Percentiles rank a stretch among this genome's conserved stretches.
Evolutionary conservation across 441 rosid species (phyloP).

Genomic region (Erodium trifolium): DNA sequence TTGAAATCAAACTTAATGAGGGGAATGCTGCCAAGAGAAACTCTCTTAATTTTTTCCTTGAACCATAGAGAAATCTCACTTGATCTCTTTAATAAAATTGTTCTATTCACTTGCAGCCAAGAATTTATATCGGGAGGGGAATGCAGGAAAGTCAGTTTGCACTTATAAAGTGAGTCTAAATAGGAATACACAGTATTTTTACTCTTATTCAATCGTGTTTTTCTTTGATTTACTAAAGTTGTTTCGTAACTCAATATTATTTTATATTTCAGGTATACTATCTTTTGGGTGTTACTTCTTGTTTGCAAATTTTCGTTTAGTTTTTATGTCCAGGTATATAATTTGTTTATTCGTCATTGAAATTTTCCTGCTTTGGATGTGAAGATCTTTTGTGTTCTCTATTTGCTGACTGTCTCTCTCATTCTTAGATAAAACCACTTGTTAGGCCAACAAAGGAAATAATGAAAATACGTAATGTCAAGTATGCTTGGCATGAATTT

Average conservation of each 20-base stretch:
- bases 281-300: slow-evolving; percentile 78
- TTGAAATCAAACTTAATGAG: background rate
- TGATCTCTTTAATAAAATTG: slow-evolving; percentile 14
- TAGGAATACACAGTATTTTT: background rate
- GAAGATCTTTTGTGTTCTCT: slow-evolving; percentile 11
- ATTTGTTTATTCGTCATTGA: slow-evolving; percentile 14
- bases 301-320: slow-evolving; percentile 64
- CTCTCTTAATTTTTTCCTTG: background rate
- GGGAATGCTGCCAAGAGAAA: background rate
- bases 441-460: slow-evolving; percentile 92
- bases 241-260: background rate
- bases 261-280: slow-evolving; percentile 62
- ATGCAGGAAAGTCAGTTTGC: slow-evolving; percentile 99
- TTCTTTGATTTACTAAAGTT: background rate
- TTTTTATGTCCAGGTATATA: slow-evolving; percentile 70
- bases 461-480: slow-evolving; percentile 56
- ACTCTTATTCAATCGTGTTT: slow-evolving; percentile 8
- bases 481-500: slow-evolving; percentile 87
- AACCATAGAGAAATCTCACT: too few relatives aligned
- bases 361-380: background rate
- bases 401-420: slow-evolving; percentile 9
- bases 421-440: slow-evolving; percentile 60
- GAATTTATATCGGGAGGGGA: slow-evolving; percentile 93
- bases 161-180: slow-evolving; percentile 70
- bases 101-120: slow-evolving; percentile 54